Base-by-base conservation (phyloP, 2,329 filamentous ascomycete genomes). In the Aspergillus luchuensis region DNA sequence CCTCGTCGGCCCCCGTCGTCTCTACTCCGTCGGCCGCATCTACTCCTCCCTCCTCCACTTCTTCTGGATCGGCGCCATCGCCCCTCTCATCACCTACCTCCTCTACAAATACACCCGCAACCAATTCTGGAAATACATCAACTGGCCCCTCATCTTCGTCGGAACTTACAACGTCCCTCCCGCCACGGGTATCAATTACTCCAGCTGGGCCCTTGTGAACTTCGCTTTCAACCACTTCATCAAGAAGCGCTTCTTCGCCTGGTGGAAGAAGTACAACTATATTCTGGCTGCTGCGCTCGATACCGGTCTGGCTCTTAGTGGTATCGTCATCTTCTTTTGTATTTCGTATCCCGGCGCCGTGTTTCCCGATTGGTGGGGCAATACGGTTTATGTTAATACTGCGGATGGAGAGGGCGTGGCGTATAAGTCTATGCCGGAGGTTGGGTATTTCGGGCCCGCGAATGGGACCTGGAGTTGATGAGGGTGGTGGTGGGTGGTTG, bases 141-240 rank as follows among this genome's bases (percentile, higher is more conserved):
- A 64, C 66, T 71, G 68, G 69, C 71, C 71, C 11, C 56, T 74
- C n/a, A 72, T 73, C 15, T 71, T 74, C 25, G 69, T 69, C 5
- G 70, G 67, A 10, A 72, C 71, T 30, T 69, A 64, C 17, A 70
- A 71, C 41, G 67, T 71, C 2, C 69, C 69, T 11, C 67, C 68
- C 17, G 72, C 72, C 19, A 76, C 73, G 23, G 71, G 71, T 25
- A 72, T 75, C 50, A 75, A 74, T 52, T 74, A 74, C 55, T 74
- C 72, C n/a, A 72, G 70, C 58, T 74, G 72, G 71, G 71, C 69
- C 3, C 61, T 75, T 13, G 72, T 76, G 47, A 76, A 76, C 38
- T 96, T 89, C 75, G 67, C 91, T 47, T 96, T 96, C 82, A 96
- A 96, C 74, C 88, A 89, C 72, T 76, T 89, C 62, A 84, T 96